Base-by-base conservation (phyloP, 495 filamentous ascomycete genomes). In the Parathielavia hyrcaniae region DNA sequence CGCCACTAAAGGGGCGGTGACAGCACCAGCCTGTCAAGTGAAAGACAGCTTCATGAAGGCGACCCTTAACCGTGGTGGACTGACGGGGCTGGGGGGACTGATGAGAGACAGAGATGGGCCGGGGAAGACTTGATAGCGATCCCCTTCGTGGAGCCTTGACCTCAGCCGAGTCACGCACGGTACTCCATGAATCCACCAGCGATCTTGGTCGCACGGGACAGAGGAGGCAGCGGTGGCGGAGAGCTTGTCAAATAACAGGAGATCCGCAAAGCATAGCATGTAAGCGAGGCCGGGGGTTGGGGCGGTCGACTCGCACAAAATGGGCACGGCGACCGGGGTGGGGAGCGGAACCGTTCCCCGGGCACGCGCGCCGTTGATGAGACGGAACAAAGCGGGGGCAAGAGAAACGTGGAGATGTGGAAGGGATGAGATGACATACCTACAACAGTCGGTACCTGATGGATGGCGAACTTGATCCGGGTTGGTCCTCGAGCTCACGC, bases 1-100 rank as follows among this genome's bases (percentile, higher is more conserved):
- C 63, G 65, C 65, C 61, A 50, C 61, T 38, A 47, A 63, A 59
- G 63, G 59, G 57, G 57, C 57, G 59, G 34, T 53, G 43, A 38
- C 55, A 57, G 51, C 50, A 44, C 43, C 35, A 57, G 46, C 26
- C 54, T 61, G 30, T 53, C 57, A 55, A n/a, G 39, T 60, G 46
- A 34, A 58, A 55, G 53, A 40, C 36, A 38, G n/a, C n/a, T n/a
- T n/a, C n/a, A n/a, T n/a, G n/a, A n/a, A 38, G 48, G 51, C n/a
- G 52, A 35, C 22, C 52, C 54, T 44, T 53, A 54, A 65, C 55
- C 49, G 61, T 48, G 49, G 53, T n/a, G 59, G 34, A 36, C 57
- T 55, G 46, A 40, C 61, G 57, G 64, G 63, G 50, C 41, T 43
- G 38, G 55, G 55, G 59, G 56, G 38, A 54, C 59, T 49, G 67